These are phyloP conservation scores for Ustanciosporium gigantosporum DNA, from an alignment of 1,284 basidiomycete genomes.

Conservation along the genomic window DNA sequence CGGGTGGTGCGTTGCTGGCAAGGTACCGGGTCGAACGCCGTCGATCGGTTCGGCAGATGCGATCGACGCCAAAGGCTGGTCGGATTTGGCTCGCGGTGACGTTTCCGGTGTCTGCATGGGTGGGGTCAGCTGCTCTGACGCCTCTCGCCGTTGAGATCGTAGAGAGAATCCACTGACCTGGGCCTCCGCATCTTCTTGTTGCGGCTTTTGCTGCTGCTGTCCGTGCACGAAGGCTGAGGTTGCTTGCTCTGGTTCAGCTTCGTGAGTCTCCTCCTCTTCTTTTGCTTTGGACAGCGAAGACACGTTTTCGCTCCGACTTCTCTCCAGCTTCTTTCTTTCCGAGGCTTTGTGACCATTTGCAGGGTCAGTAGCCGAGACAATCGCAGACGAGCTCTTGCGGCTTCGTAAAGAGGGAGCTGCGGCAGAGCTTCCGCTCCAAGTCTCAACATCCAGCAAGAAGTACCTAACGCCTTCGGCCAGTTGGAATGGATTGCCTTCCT, in stretches of 20 bases:
- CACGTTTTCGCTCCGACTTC: background rate
- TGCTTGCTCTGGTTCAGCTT: background rate
- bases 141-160: slow-evolving; percentile 16
- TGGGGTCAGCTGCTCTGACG: slow-evolving; percentile 15
- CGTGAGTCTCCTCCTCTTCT: background rate
- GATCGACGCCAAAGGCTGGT: background rate
- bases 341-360: background rate
- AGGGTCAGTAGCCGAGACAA: slow-evolving; percentile 5
- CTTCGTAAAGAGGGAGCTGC: slow-evolving; percentile 17
- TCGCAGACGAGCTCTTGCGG: slow-evolving; percentile 23
- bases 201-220: too few species aligned
- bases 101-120: slow-evolving; percentile 34
- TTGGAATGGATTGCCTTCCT: slow-evolving; percentile 63
- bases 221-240: too few species aligned
- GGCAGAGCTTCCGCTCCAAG: slow-evolving; percentile 59
- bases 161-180: slow-evolving; percentile 23
- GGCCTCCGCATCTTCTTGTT: slow-evolving; percentile 8
- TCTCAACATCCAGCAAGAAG: slow-evolving; percentile 89
- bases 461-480: slow-evolving; percentile 88
- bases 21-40: too few species aligned
- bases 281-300: background rate
- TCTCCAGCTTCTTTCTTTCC: slow-evolving; percentile 1
- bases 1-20: too few species aligned
- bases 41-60: too few species aligned
- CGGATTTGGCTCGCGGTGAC: slow-evolving; percentile 6